These are phyloP conservation scores for Pelargonium citronellum DNA, from an alignment of 441 rosid genomes.

Conservation along the genomic window DNA sequence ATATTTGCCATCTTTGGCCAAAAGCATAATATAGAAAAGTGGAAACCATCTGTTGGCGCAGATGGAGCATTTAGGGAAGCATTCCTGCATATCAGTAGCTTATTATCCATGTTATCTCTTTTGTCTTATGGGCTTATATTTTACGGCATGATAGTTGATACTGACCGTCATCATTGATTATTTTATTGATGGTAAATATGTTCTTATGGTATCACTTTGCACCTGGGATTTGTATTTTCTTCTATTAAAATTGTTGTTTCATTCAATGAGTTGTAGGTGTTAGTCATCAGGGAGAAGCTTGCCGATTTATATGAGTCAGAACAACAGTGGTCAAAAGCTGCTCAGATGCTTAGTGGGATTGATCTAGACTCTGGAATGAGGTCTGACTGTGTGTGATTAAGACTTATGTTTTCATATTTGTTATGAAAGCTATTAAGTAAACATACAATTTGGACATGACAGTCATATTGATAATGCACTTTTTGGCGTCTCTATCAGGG, in stretches of 20 bases:
- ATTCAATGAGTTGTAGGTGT: conserved; percentile 42
- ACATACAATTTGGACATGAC: background rate
- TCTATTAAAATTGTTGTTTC: background rate
- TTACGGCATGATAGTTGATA: background rate
- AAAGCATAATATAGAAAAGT: background rate
- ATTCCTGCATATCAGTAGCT: background rate
- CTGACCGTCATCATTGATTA: background rate
- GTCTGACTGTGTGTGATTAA: conserved; percentile 34
- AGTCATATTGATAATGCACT: conserved; percentile 14
- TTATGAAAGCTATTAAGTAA: background rate
- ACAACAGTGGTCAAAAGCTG: conserved; percentile 95
- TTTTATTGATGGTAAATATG: background rate
- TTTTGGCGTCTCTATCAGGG: conserved; percentile 41
- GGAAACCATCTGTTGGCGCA: too few species aligned
- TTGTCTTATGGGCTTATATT: background rate
- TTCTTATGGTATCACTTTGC: background rate
- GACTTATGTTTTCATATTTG: conserved; percentile 3
- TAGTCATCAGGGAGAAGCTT: conserved; percentile 91
- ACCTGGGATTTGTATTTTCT: background rate
- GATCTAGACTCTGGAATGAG: conserved; percentile 97
- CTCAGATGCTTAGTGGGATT: conserved; percentile 98
- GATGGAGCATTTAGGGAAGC: background rate
- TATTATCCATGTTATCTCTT: background rate
- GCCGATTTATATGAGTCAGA: conserved; percentile 89
- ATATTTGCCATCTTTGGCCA: background rate